These are phyloP conservation scores for Oryza rufipogon DNA, from an alignment of 176 grass and related monocot species.

Conservation along the genomic window DNA sequence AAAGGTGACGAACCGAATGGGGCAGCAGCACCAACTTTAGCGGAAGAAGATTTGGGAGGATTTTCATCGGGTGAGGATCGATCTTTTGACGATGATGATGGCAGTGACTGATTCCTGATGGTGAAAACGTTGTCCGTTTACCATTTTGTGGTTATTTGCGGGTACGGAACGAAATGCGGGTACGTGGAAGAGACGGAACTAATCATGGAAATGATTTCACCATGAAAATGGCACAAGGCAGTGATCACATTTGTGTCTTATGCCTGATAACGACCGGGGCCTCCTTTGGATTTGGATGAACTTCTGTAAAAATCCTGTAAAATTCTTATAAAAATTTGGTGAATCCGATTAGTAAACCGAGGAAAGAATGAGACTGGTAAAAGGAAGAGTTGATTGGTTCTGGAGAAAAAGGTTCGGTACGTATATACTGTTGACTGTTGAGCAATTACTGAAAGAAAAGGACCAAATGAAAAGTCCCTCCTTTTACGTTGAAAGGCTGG, in stretches of 20 bases:
- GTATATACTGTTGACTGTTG: conserved; percentile 10
- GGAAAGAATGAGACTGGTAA: neutral
- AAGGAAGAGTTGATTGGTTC: neutral
- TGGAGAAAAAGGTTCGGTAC: neutral
- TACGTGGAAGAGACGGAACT: neutral
- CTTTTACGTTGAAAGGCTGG: conserved; percentile 39
- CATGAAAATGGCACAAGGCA: neutral
- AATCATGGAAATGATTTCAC: neutral
- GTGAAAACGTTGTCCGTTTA: conserved; percentile 13
- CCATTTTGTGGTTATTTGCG: neutral
- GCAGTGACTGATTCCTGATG: neutral
- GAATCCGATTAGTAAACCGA: too few species aligned
- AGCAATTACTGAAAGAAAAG: conserved; percentile 14
- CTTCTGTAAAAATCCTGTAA: neutral
- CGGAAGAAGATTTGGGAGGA: neutral
- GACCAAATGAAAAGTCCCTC: neutral
- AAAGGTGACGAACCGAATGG: neutral
- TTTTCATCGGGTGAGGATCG: neutral
- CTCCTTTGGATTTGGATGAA: neutral
- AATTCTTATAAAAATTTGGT: neutral
- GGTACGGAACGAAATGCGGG: neutral
- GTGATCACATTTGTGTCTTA: neutral
- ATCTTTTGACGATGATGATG: neutral
- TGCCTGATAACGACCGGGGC: neutral
- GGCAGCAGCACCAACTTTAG: neutral